These are phyloP conservation scores for Fusarium nurragi DNA, from an alignment of 2,329 filamentous ascomycete genomes.

Conservation along the genomic window DNA sequence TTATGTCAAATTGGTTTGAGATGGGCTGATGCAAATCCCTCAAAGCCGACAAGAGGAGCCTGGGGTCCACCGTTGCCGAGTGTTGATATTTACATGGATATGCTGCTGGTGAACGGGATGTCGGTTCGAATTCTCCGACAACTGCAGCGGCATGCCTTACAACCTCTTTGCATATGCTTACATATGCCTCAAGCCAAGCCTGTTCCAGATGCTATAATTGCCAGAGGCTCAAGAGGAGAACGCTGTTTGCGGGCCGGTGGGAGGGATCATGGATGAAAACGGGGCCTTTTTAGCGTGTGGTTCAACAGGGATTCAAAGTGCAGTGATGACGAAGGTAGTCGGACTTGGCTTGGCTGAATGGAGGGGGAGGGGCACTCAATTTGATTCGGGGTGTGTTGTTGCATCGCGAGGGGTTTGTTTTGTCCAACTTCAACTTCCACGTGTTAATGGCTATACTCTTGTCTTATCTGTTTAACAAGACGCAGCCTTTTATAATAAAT, in stretches of 20 bases:
- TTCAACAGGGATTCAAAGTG: conserved; percentile 15
- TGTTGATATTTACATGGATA: conserved; percentile 6
- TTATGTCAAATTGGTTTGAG: background rate
- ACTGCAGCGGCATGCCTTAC: background rate
- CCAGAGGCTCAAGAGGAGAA: conserved; percentile 25
- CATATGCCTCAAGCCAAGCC: background rate
- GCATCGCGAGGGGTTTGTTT: conserved; percentile 33
- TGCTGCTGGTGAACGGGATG: conserved; percentile 11
- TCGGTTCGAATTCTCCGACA: conserved; percentile 30
- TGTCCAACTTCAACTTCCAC: conserved; percentile 26
- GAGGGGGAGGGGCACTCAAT: conserved; percentile 39
- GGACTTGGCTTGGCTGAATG: conserved; percentile 19
- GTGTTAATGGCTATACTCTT: conserved; percentile 6
- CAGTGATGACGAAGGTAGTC: conserved; percentile 38
- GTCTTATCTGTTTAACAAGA: background rate
- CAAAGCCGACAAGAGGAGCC: conserved; percentile 16
- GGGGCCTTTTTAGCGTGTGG: conserved; percentile 22
- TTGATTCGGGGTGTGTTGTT: conserved; percentile 6
- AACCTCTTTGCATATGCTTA: background rate
- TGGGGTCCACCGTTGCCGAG: conserved; percentile 11
- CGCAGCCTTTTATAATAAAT: background rate
- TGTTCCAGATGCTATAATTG: background rate
- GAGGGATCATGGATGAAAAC: conserved; percentile 26
- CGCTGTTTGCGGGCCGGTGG: conserved; percentile 35
- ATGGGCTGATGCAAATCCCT: conserved; percentile 34